Conservation (phyloP, 2,329 filamentous ascomycete genomes). For the Bimuria novae-zelandiae region DNA sequence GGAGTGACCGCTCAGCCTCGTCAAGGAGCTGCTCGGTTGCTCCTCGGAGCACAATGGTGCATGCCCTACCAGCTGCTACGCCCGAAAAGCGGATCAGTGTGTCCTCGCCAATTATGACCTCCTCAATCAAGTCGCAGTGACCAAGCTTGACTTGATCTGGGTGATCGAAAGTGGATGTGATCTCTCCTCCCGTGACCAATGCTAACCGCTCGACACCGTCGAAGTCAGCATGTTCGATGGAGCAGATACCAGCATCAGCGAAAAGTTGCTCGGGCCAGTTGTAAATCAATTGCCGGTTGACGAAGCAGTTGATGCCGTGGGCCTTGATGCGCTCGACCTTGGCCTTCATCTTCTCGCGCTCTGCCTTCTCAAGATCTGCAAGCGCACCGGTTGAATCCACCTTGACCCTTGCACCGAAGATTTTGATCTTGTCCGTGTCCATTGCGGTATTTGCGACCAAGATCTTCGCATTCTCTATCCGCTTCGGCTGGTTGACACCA, state of each 20-base stretch:
- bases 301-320: constrained; percentile 99
- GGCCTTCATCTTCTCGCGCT: constrained; percentile 98
- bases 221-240: constrained; percentile 98
- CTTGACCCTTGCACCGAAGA: constrained; percentile 96
- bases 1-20: constrained; percentile 92
- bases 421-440: constrained; percentile 99
- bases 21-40: constrained; percentile 97
- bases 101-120: constrained; percentile 98
- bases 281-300: constrained; percentile 99
- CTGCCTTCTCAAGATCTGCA: constrained; percentile 96
- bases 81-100: constrained; percentile 97
- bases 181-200: constrained; percentile 94
- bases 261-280: constrained; percentile 99
- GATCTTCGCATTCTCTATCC: constrained; percentile 97
- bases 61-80: constrained; percentile 89
- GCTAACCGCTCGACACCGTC: constrained; percentile 95
- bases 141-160: constrained; percentile 96
- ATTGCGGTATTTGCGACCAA: constrained; percentile 97
- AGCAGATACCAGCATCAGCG: constrained; percentile 95
- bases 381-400: constrained; percentile 95
- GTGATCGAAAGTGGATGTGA: constrained; percentile 96
- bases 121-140: constrained; percentile 92
- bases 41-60: constrained; percentile 94
- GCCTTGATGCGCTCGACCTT: constrained; percentile 99
- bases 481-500: constrained; percentile 96